Evolutionary conservation across 345 rosid genomes (phyloP).

Genomic region (Cardiospermum halicacabum): DNA sequence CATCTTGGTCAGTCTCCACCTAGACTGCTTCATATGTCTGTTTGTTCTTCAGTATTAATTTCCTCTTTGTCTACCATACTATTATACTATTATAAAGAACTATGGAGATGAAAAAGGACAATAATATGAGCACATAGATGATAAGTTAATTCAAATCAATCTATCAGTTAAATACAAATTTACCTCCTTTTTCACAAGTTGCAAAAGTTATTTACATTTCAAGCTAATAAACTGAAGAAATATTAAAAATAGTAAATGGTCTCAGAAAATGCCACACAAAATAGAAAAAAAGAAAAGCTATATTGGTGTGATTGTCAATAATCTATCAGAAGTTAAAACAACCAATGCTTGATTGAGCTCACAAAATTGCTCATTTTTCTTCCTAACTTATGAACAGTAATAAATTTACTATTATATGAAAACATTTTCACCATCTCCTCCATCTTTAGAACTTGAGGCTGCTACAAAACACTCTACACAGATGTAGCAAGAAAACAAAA

Average conservation of each 20-base stretch:
- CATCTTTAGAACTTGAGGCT: too few species aligned
- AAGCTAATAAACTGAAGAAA: slow-evolving; percentile 75
- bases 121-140: slow-evolving; percentile 6
- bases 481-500: too few species aligned
- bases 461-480: too few species aligned
- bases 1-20: slow-evolving; percentile 65
- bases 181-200: slow-evolving; percentile 89
- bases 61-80: slow-evolving; percentile 95
- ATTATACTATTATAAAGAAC: slow-evolving; percentile 78
- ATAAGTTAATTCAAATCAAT: not conserved
- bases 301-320: slow-evolving; percentile 2
- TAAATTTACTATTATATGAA: too few species aligned
- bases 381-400: too few species aligned
- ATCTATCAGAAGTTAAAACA: slow-evolving; percentile 83
- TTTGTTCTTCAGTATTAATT: slow-evolving; percentile 66
- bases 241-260: slow-evolving; percentile 16
- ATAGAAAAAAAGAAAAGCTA: not conserved
- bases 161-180: not conserved
- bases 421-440: too few species aligned
- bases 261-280: slow-evolving; percentile 11
- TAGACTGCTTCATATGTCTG: slow-evolving; percentile 89
- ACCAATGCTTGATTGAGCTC: slow-evolving; percentile 97
- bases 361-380: slow-evolving; percentile 92
- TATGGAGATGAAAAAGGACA: slow-evolving; percentile 30
- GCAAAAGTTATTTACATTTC: slow-evolving; percentile 92